A percentile compares a stretch with the other conserved stretches of the same genome.
Evolutionary conservation across 1,139 yeast genomes (phyloP).

Genomic region (Geotrichum siamense): DNA sequence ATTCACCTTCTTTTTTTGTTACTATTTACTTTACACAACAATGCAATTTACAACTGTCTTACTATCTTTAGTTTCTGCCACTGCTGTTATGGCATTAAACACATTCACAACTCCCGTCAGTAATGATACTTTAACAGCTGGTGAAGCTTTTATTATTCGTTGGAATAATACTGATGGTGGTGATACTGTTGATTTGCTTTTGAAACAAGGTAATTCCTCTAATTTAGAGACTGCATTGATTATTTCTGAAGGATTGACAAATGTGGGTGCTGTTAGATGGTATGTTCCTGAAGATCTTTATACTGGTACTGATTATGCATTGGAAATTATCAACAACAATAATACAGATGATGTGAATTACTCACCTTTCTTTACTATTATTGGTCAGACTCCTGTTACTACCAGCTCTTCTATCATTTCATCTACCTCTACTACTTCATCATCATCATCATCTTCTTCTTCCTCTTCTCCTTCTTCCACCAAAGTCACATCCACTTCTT

Average conservation of each 20-base stretch:
- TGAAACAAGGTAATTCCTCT: slow-evolving; percentile 31
- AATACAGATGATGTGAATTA: slow-evolving; percentile 32
- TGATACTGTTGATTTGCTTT: slow-evolving; percentile 29
- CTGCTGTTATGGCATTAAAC: slow-evolving; percentile 22
- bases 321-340: slow-evolving; percentile 30
- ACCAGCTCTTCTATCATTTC: slow-evolving; percentile 21
- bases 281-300: slow-evolving; percentile 30
- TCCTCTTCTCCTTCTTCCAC: slow-evolving; percentile 1
- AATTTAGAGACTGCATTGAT: slow-evolving; percentile 33
- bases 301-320: slow-evolving; percentile 33
- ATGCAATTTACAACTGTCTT: slow-evolving; percentile 21
- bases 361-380: slow-evolving; percentile 33
- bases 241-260: slow-evolving; percentile 31
- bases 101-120: slow-evolving; percentile 32
- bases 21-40: no score
- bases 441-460: slow-evolving; percentile 10
- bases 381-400: slow-evolving; percentile 20
- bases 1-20: no score
- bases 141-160: slow-evolving; percentile 29
- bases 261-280: slow-evolving; percentile 38
- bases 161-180: slow-evolving; percentile 36
- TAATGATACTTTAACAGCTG: slow-evolving; percentile 31
- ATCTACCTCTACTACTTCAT: slow-evolving; percentile 16
- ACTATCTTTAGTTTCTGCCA: slow-evolving; percentile 22
- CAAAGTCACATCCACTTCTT: slow-evolving; percentile 1